Evolutionary conservation across 2,329 filamentous ascomycete genomes (phyloP).

Genomic region (Xylariaceae sp.): DNA sequence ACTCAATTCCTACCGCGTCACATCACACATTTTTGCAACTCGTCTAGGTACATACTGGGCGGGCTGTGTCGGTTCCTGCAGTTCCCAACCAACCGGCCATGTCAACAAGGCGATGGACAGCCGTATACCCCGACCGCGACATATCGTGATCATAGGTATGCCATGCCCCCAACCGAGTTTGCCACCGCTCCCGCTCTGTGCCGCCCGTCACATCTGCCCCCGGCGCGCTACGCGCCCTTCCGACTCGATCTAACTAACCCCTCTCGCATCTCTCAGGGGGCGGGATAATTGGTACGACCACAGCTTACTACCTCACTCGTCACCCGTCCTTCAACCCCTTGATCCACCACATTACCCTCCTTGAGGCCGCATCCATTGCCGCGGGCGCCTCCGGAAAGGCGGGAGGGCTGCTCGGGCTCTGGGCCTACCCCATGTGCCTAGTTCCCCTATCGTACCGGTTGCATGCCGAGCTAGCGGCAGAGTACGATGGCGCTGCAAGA

Average conservation of each 20-base stretch:
- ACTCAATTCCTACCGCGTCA: neutral
- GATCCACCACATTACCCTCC: constrained; percentile 73
- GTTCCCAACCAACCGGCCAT: constrained; percentile 23
- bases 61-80: neutral
- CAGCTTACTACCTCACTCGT: constrained; percentile 84
- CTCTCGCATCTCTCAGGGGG: constrained; percentile 55
- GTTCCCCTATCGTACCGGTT: constrained; percentile 82
- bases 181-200: constrained; percentile 1
- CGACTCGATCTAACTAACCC: constrained; percentile 11
- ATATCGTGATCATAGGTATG: constrained; percentile 34
- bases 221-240: neutral
- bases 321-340: constrained; percentile 75
- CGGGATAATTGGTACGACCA: constrained; percentile 87
- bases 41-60: neutral
- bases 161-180: constrained; percentile 12
- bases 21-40: neutral
- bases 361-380: constrained; percentile 82
- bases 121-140: constrained; percentile 32
- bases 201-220: neutral
- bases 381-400: constrained; percentile 94
- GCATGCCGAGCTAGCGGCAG: constrained; percentile 76
- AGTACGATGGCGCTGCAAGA: constrained; percentile 69
- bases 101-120: constrained; percentile 30
- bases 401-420: constrained; percentile 81
- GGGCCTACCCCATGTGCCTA: constrained; percentile 83